Evolutionary conservation across 139 green algal genomes (phyloP).

Genomic region (Volvox reticuliferus): DNA sequence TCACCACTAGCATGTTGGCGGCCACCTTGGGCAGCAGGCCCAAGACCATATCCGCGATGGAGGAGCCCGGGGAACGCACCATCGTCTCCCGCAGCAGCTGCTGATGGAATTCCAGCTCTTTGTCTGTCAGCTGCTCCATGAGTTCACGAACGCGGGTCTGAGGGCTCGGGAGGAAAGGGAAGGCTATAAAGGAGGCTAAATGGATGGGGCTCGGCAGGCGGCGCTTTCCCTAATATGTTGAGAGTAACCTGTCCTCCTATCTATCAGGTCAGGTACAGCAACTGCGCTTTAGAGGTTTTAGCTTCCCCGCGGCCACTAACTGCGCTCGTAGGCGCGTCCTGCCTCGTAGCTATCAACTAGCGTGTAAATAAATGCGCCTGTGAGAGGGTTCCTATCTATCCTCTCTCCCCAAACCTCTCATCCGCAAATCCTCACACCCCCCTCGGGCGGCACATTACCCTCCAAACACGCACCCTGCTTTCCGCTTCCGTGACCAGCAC

Average conservation of each 20-base stretch:
- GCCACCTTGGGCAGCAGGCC: not conserved
- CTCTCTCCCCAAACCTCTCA: not conserved
- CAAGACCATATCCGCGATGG: constrained; percentile 20
- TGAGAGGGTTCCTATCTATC: not conserved
- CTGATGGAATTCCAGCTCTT: constrained; percentile 57
- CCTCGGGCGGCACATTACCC: not conserved
- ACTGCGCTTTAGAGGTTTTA: no score
- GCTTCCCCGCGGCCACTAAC: no score
- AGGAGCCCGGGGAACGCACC: not conserved
- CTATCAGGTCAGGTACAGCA: no score
- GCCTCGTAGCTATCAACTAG: no score
- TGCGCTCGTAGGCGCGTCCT: no score
- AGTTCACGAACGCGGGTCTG: constrained; percentile 43
- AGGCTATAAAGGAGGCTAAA: not conserved
- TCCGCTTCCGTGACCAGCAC: constrained; percentile 35
- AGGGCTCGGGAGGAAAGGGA: not conserved
- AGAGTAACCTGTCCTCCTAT: no score
- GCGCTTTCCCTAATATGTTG: no score
- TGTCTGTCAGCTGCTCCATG: constrained; percentile 34
- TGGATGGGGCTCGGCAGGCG: not conserved
- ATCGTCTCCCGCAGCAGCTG: constrained; percentile 39
- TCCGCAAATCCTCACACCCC: not conserved
- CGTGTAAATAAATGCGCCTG: no score
- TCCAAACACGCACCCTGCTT: constrained; percentile 15
- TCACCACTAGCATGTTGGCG: constrained; percentile 46